Evolutionary conservation across 148 eudicot genomes (phyloP).

Genomic region (Silene conica): DNA sequence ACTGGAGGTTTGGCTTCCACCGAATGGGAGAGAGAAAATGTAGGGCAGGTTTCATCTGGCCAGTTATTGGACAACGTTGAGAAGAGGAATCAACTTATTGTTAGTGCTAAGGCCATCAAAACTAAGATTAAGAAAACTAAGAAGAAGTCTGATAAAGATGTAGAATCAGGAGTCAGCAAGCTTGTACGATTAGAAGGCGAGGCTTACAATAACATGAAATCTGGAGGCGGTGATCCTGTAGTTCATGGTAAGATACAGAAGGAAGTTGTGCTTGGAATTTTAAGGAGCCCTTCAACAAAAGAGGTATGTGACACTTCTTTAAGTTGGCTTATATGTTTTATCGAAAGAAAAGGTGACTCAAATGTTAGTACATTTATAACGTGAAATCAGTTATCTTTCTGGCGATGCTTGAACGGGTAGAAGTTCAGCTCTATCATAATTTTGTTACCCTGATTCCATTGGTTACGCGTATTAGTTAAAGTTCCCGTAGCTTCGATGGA

Average conservation of each 20-base stretch:
- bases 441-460: no score
- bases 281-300: conserved; percentile 17
- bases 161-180: conserved; percentile 18
- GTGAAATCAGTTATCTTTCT: no score
- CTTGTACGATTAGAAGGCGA: conserved; percentile 11
- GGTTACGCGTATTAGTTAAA: no score
- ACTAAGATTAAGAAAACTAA: conserved; percentile 12
- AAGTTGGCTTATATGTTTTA: no score
- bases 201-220: conserved; percentile 9
- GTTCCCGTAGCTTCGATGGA: no score
- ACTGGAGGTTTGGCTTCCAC: conserved; percentile 17
- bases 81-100: conserved; percentile 23
- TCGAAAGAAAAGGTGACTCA: background rate
- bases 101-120: conserved; percentile 15
- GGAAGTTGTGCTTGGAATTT: conserved; percentile 25
- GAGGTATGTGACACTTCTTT: conserved; percentile 32
- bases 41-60: conserved; percentile 12
- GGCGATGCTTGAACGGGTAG: no score
- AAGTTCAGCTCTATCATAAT: no score
- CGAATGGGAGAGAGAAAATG: conserved; percentile 11
- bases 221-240: conserved; percentile 18
- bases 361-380: background rate
- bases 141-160: background rate
- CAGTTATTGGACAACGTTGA: conserved; percentile 4
- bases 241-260: conserved; percentile 20